These are phyloP conservation scores for Rhodotorula sp. DNA, from an alignment of 1,284 basidiomycete genomes.

Conservation along the genomic window DNA sequence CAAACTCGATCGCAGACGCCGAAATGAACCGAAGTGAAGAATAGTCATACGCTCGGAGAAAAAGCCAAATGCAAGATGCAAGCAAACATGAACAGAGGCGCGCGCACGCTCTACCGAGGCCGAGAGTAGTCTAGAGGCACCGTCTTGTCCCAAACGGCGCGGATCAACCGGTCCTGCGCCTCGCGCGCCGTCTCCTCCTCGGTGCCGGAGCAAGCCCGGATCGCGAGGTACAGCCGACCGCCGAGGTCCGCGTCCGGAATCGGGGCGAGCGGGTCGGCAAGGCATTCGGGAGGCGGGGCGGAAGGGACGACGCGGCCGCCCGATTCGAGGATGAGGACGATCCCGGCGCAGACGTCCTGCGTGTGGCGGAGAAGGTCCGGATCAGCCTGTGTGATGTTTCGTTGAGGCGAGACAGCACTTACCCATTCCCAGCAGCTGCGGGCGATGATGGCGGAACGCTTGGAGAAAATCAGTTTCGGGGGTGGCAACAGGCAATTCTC, in stretches of 20 bases:
- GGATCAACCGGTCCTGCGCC: conserved; percentile 44
- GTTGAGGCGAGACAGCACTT: background rate
- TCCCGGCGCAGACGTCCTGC: conserved; percentile 46
- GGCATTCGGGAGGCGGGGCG: conserved; percentile 30
- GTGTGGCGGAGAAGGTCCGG: background rate
- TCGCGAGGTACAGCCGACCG: conserved; percentile 44
- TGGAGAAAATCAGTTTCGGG: background rate
- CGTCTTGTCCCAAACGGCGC: conserved; percentile 43
- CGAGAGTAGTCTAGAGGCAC: conserved; percentile 43
- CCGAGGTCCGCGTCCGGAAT: conserved; percentile 44
- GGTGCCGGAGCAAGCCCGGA: conserved; percentile 41
- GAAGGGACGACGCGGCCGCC: conserved; percentile 47
- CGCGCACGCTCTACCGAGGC: conserved; percentile 24
- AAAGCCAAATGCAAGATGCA: background rate
- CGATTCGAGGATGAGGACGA: conserved; percentile 44
- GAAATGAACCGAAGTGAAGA: no score
- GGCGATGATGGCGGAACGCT: no score
- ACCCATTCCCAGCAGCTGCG: conserved; percentile 46
- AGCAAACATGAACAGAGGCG: background rate
- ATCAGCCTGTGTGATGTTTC: background rate
- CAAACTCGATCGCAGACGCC: no score
- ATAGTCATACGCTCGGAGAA: no score
- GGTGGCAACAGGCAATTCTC: background rate
- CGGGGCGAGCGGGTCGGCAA: conserved; percentile 3
- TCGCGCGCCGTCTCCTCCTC: conserved; percentile 38